Conservation (phyloP, 345 rosid species). For the Iberis pinnata region DNA sequence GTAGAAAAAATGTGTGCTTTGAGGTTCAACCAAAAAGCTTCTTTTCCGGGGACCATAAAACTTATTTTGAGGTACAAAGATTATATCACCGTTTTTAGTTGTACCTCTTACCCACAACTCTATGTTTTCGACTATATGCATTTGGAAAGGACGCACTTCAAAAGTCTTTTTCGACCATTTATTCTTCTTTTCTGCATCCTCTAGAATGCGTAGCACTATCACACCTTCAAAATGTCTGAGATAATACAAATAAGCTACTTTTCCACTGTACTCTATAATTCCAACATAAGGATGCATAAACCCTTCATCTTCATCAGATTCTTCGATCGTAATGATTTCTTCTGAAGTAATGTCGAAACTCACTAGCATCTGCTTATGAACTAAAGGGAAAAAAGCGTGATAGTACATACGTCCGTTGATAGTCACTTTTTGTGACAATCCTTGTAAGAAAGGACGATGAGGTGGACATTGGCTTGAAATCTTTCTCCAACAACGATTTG, state of each 20-base stretch:
- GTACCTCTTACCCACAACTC: not conserved
- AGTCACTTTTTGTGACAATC: constrained; percentile 1
- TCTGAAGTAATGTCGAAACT: not conserved
- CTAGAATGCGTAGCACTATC: constrained; percentile 7
- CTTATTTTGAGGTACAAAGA: not conserved
- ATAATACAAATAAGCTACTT: not conserved
- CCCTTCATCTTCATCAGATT: not conserved
- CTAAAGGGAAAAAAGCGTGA: not conserved
- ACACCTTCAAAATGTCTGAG: not conserved
- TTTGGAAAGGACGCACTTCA: constrained; percentile 8
- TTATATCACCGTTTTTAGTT: constrained; percentile 9
- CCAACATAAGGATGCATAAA: too few species aligned
- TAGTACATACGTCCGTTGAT: constrained; percentile 4
- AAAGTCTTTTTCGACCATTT: not conserved
- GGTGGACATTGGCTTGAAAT: not conserved
- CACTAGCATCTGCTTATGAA: not conserved
- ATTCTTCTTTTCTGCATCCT: not conserved
- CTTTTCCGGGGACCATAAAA: not conserved
- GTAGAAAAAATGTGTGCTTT: not conserved
- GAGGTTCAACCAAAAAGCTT: not conserved
- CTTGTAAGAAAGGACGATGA: not conserved
- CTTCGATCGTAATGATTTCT: not conserved
- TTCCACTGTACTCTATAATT: not conserved
- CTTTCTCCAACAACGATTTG: constrained; percentile 10
- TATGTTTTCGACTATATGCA: not conserved